These are phyloP conservation scores for Venturia nashicola DNA, from an alignment of 2,329 filamentous ascomycete species.

Conservation along the genomic window DNA sequence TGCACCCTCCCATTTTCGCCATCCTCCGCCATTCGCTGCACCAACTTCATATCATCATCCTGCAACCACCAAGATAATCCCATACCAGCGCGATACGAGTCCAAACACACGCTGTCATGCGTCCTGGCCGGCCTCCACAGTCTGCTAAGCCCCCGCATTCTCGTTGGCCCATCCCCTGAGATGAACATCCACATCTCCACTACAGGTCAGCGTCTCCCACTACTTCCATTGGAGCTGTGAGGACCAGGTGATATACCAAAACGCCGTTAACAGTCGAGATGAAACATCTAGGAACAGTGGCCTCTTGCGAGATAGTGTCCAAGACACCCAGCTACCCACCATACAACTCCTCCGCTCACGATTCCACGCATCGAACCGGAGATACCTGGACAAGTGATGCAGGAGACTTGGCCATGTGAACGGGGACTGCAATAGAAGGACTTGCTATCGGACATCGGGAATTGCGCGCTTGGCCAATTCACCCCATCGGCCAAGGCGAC, in stretches of 20 bases:
- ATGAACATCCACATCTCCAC: neutral
- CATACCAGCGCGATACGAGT: neutral
- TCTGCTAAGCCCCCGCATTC: neutral
- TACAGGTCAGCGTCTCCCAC: neutral
- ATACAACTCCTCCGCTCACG: neutral
- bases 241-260: neutral
- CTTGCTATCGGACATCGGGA: neutral
- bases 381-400: neutral
- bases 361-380: neutral
- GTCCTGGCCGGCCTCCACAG: neutral
- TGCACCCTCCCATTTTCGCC: too few relatives aligned
- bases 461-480: neutral
- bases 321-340: neutral
- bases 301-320: neutral
- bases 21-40: neutral
- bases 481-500: neutral
- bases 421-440: neutral
- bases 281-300: neutral
- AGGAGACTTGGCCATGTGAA: neutral
- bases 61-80: neutral
- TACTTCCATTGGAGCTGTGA: neutral
- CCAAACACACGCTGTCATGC: neutral
- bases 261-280: neutral
- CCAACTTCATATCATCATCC: neutral
- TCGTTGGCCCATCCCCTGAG: neutral